Evolutionary conservation across 441 rosid genomes (phyloP).

Genomic region (Mallotus repandus): DNA sequence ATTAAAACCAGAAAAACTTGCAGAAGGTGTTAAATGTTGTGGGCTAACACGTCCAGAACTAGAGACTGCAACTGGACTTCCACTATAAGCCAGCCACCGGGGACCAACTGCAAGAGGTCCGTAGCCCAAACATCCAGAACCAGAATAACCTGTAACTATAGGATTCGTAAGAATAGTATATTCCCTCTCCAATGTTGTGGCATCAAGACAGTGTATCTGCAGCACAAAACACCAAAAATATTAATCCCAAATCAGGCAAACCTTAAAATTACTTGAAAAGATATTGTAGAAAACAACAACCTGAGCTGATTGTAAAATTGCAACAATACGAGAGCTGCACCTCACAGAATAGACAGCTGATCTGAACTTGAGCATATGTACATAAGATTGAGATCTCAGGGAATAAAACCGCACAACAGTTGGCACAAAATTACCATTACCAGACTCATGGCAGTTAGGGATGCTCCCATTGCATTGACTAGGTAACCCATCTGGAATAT

Average conservation of each 20-base stretch:
- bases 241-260: slow-evolving; percentile 12
- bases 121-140: slow-evolving; percentile 65
- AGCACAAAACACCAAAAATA: slow-evolving; percentile 21
- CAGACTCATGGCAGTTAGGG: slow-evolving; percentile 39
- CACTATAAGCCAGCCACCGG: slow-evolving; percentile 94
- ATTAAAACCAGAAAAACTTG: slow-evolving; percentile 48
- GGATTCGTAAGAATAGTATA: slow-evolving; percentile 69
- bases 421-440: slow-evolving; percentile 41
- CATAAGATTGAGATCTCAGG: slow-evolving; percentile 69
- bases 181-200: slow-evolving; percentile 54
- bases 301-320: slow-evolving; percentile 77
- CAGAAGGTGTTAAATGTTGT: slow-evolving; percentile 57
- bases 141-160: slow-evolving; percentile 42
- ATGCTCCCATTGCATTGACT: slow-evolving; percentile 36
- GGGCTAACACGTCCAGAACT: slow-evolving; percentile 58
- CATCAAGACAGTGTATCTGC: slow-evolving; percentile 90
- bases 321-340: slow-evolving; percentile 88
- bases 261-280: not conserved
- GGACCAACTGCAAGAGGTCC: slow-evolving; percentile 97
- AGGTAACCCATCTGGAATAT: slow-evolving; percentile 41
- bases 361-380: slow-evolving; percentile 68
- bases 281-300: slow-evolving; percentile 33
- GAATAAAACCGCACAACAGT: slow-evolving; percentile 69
- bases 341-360: slow-evolving; percentile 72
- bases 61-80: slow-evolving; percentile 53